Evolutionary conservation across 2,329 filamentous ascomycete genomes (phyloP), one percentile per base, ranked within the genome.

Genomic region (Penicillium olsonii): DNA sequence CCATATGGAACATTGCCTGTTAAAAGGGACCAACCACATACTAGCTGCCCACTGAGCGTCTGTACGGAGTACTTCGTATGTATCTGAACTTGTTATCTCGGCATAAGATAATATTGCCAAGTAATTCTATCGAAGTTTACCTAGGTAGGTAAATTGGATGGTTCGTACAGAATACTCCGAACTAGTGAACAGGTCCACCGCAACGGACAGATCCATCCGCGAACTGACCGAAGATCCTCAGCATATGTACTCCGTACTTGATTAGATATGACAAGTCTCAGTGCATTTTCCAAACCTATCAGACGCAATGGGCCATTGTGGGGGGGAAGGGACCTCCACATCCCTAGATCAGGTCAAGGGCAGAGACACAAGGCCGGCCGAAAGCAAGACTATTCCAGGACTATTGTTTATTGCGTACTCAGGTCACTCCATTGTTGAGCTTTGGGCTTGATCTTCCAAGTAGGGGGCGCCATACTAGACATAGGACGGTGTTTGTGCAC

Each of bases 401-500:
- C 41, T 35, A 40, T 29, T 38, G 26, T 22, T 19, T 5, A 37
- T 48, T 18, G 39, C 19, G 20, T 33, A 8, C 4, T 10, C 24
- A 37, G 31, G 19, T 18, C 38, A 38, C 24, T 8, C 4, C 15
- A 31, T 20, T 34, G 33, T 29, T 33, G 17, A 35, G 18, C 40
- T 39, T 34, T 7, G 43, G 22, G 18, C 27, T 26, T 39, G 45
- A 29, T 27, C 39, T 45, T 14, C 27, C 41, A 33, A 45, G 29
- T 35, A 50, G 48, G 48, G 48, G 42, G 27, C 10, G 15, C 18
- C n/a, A 42, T 31, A 15, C 31, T 20, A 17, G 45, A 35, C 37
- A 42, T 41, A 22, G 18, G 37, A 43, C 37, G 47, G 48, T 11
- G 24, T 24, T 38, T 47, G 43, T 50, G 37, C 48, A n/a, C n/a